Conservation (phyloP, 345 rosid species). For the Brassica rapa region DNA sequence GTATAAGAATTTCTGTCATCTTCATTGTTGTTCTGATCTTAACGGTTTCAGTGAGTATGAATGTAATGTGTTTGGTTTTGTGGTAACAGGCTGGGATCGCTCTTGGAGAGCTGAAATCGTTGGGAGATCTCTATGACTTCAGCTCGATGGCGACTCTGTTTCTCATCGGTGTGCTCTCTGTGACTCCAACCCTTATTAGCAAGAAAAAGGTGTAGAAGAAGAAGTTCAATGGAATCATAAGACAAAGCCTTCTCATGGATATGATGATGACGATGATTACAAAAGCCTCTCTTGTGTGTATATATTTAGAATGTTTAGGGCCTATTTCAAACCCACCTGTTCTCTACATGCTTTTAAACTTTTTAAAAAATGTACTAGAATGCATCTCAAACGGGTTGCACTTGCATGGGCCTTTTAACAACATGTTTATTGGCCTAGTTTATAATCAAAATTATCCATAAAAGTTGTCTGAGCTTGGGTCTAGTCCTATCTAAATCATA, state of each 20-base stretch:
- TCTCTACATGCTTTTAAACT: constrained; percentile 11
- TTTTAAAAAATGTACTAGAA: background rate
- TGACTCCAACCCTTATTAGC: constrained; percentile 75
- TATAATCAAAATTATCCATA: constrained; percentile 1
- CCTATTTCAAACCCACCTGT: constrained; percentile 9
- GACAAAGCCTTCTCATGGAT: constrained; percentile 18
- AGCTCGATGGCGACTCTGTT: constrained; percentile 75
- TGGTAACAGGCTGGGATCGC: constrained; percentile 82
- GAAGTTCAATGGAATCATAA: constrained; percentile 20
- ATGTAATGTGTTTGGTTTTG: constrained; percentile 1
- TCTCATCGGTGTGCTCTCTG: constrained; percentile 72
- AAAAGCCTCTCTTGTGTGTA: constrained; percentile 10
- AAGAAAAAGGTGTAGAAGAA: constrained; percentile 47
- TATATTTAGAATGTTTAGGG: constrained; percentile 30
- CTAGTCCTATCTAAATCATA: background rate
- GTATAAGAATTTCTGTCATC: constrained; percentile 39
- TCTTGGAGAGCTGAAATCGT: constrained; percentile 78
- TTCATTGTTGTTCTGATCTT: background rate
- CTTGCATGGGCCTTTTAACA: background rate
- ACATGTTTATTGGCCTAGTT: background rate
- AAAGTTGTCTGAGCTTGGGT: background rate
- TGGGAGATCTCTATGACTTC: constrained; percentile 85
- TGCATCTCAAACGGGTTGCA: background rate
- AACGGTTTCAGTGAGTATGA: background rate
- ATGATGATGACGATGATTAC: constrained; percentile 16